Evolutionary conservation across 192 early-diverging fungal species (phyloP).

Genomic region (Coemansia sp.): DNA sequence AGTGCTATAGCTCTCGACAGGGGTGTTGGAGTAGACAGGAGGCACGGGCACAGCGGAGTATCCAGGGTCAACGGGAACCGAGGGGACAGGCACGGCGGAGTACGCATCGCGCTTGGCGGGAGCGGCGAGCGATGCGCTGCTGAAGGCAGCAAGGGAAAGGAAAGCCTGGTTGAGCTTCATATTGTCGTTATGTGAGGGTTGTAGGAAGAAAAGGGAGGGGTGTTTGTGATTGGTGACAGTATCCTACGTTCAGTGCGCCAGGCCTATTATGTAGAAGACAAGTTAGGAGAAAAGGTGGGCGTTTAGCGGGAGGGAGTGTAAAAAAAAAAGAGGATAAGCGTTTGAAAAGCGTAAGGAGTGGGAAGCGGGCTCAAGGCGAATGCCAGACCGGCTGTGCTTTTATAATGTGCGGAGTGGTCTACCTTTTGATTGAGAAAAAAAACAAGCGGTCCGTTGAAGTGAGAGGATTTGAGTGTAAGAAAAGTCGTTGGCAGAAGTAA

Average conservation of each 20-base stretch:
- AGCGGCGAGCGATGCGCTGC: conserved; percentile 40
- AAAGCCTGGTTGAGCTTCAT: conserved; percentile 58
- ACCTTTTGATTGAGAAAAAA: conserved; percentile 21
- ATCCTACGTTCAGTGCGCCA: conserved; percentile 54
- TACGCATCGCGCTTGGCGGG: conserved; percentile 45
- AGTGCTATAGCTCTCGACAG: neutral
- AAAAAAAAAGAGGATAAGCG: conserved; percentile 1
- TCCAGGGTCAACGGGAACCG: neutral
- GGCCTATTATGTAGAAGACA: conserved; percentile 39
- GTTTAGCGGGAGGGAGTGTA: conserved; percentile 14
- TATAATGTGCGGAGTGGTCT: conserved; percentile 9
- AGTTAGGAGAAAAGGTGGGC: conserved; percentile 12
- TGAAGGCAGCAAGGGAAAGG: conserved; percentile 53
- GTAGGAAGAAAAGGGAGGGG: conserved; percentile 14
- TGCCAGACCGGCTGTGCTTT: conserved; percentile 31
- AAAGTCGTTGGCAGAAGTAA: conserved; percentile 51
- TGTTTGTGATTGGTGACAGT: conserved; percentile 27
- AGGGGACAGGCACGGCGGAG: neutral
- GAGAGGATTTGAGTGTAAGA: conserved; percentile 19
- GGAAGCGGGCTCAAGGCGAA: neutral
- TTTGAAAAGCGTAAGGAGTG: conserved; percentile 10
- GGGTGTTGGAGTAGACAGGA: neutral
- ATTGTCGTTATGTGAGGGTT: conserved; percentile 50
- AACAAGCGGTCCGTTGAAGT: conserved; percentile 41
- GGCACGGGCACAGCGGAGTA: conserved; percentile 20